Evolutionary conservation across 768 basidiomycete genomes (phyloP), one percentile per base, ranked within the genome.

Genomic region (Lactifluus pinguis): DNA sequence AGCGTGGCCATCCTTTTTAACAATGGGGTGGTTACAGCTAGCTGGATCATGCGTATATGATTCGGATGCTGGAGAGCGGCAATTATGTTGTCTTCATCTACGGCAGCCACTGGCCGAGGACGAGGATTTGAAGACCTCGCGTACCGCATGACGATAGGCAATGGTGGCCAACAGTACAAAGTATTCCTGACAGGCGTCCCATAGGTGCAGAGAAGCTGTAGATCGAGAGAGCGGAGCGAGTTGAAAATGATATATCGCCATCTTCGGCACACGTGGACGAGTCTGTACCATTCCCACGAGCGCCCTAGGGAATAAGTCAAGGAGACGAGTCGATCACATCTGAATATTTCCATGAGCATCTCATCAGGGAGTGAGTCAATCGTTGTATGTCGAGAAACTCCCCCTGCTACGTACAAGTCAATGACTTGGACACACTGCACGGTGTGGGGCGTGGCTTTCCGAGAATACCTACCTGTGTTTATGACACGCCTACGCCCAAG

Each of bases 61-160:
- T 41, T 15, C 29, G 39, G 17, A 10, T 49, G 47, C 30, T 55
- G 39, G 21, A 60, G 48, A 10, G 48, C 41, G 8, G 48, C 13
- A 10, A 55, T 14, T 21, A 60, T 60, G 5, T 54, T 38, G 19
- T 55, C 59, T 29, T 50, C 47, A 6, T 49, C 53, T 17, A 13
- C 15, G 2, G 36, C 6, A 45, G 55, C 21, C 15, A 6, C 41
- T 5, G 41, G 15, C 15, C 32, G 47, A 10, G 29, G 15, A 53
- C n/a, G 19, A 14, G 21, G 25, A 25, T 32, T 25, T 45, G 34
- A 8, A 6, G 8, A 19, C 4, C 13, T 13, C 25, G 25, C 34
- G 8, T 60, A 60, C n/a, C 9, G 45, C 48, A 60, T 60, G 15
- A 53, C 29, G 38, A 60, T 60, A 4, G 59, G 59, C 4, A 60